These are phyloP conservation scores for Tylopilus intermedius DNA, from an alignment of 768 basidiomycete species.

Conservation along the genomic window DNA sequence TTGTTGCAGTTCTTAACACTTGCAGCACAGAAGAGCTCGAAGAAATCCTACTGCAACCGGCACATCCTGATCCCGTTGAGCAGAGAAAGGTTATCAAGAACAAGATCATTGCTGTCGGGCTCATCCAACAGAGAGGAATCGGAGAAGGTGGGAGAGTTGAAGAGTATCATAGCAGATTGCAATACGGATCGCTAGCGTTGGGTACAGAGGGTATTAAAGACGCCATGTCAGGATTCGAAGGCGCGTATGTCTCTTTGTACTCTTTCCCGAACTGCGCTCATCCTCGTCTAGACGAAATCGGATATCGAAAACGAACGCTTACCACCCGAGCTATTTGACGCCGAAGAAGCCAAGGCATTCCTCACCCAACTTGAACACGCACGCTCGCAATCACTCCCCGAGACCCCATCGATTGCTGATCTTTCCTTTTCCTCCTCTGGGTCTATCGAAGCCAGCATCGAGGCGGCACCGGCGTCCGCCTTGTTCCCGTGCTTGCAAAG, in stretches of 20 bases:
- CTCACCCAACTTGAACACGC: conserved; percentile 30
- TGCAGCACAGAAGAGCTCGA: conserved; percentile 92
- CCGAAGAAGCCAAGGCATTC: conserved; percentile 62
- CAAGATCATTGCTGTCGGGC: conserved; percentile 95
- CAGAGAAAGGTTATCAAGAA: conserved; percentile 92
- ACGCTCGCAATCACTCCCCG: conserved; percentile 41
- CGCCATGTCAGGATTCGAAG: conserved; percentile 88
- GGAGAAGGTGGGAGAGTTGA: conserved; percentile 94
- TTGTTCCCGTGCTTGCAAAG: conserved; percentile 26
- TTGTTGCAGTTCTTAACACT: conserved; percentile 92
- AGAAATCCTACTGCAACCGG: conserved; percentile 35
- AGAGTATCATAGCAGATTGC: conserved; percentile 73
- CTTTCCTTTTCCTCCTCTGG: conserved; percentile 45
- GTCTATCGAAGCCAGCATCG: conserved; percentile 39
- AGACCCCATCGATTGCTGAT: conserved; percentile 44
- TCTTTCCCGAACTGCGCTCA: neutral
- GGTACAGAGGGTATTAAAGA: conserved; percentile 95
- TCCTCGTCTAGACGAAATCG: conserved; percentile 65
- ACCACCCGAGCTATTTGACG: conserved; percentile 91
- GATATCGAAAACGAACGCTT: conserved; percentile 99
- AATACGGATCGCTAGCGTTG: conserved; percentile 77
- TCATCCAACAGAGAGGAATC: conserved; percentile 77
- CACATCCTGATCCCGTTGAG: conserved; percentile 49
- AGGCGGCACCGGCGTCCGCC: conserved; percentile 16
- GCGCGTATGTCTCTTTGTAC: conserved; percentile 65